Base-by-base conservation (phyloP, 768 basidiomycete species). In the Lactarius deliciosus region DNA sequence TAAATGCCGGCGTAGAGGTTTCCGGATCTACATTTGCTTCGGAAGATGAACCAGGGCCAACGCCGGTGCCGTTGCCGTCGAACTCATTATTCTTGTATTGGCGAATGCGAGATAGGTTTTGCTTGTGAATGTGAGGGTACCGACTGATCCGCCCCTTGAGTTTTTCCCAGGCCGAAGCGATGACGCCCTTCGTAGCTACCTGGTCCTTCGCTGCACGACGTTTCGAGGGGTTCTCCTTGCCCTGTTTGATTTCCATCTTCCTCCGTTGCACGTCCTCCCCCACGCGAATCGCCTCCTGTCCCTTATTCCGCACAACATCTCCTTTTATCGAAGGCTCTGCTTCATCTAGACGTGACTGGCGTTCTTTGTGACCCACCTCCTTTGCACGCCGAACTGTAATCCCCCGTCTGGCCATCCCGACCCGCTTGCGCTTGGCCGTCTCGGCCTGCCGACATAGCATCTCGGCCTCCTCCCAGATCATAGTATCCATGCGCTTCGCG, bases 381-480 rank as follows among this genome's bases (percentile, higher is more conserved):
- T n/a, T n/a, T 36, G 36, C 36, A 36, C 10, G 36, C 36, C 11
- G 36, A 36, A 36, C 36, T 8, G 36, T 11, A 36, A 36, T 36
- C 36, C 36, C 36, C 36, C 36, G 36, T 10, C 36, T 36, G 8
- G 11, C 10, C 36, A 36, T 11, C 36, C 36, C 11, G 36, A 36
- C 36, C 36, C 36, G 36, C 36, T 36, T 36, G 10, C 36, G 36
- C 36, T 36, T 36, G 36, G 36, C 36, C 36, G 10, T 36, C 36
- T 36, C 36, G 10, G 36, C 36, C 36, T 36, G 36, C 36, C 10
- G 50, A 8, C 38, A 22, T 38, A 53, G 34, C 38, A 64, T n/a
- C 57, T 60, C 64, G 8, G 64, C 64, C 40, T 60, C 64, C 16
- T 64, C 30, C 64, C 57, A 59, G 45, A 64, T 54, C 50, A 43